Base-by-base conservation (phyloP, 2,329 filamentous ascomycete genomes). In the Sclerotiophoma versabilis region DNA sequence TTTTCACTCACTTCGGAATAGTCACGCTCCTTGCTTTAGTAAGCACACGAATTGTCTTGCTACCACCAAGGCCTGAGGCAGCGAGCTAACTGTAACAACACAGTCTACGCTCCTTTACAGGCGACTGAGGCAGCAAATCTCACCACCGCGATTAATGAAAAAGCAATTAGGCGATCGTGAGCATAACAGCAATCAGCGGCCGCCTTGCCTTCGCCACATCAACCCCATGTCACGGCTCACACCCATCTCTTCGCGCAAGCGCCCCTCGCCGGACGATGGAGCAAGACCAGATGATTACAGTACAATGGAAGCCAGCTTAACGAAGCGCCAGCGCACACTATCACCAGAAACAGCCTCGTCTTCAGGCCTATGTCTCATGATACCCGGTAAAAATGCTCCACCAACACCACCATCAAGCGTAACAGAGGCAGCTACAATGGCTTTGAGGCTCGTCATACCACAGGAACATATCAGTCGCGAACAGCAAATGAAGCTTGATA, bases 391-490 rank as follows among this genome's bases (percentile, higher is more conserved):
- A 5, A 22, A 44, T 34, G 22, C 7, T 4, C 37, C 30, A 17
- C 33, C 34, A 15, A 59, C 63, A 19, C 58, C 65, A 17, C 58
- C 63, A 6, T 17, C 22, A 14, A 63, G 49, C 23, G 50, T 62
- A 6, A 32, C 27, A 25, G 11, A 17, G 6, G 14, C 11, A 15
- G 20, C 6, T 23, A 62, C 49, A 7, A 54, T 60, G 34, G 17
- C 45, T 3, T 47, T 69, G 20, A 64, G 34, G n/a, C 50, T 68
- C 27, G n/a, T 29, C 4, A 61, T 68, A 30, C 62, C 64, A 4
- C 26, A 55, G 9, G 25, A 25, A 5, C 33, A 52, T 2, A 43
- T 41, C 17, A 39, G 36, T 20, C 44, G 26, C 11, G 48, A 57
- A 14, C 55, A 64, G 11, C 50, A 60, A 17, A 44, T 42, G 9